Evolutionary conservation across 2,329 filamentous ascomycete species (phyloP), one percentile per base, ranked within the genome.

Genomic region (Diaporthe sp.): DNA sequence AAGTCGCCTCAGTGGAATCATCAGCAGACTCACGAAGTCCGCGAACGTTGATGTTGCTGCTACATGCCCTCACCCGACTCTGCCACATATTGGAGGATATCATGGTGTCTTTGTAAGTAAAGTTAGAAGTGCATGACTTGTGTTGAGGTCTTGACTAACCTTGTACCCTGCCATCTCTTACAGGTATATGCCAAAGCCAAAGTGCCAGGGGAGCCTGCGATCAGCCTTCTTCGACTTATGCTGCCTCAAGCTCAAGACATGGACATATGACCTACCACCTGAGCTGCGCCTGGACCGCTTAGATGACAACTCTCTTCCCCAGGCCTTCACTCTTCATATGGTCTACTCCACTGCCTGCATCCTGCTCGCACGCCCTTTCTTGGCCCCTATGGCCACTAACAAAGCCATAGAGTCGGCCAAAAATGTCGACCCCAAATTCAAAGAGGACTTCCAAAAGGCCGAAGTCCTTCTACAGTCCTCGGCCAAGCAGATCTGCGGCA

Each of bases 41-140:
- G 22, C 35, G 35, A 28, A 19, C 15, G 13, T 19, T 60, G 7
- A 42, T 61, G 19, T 28, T 61, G n/a, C n/a, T 40, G n/a, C 35
- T 40, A 15, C 57, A 61, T 42, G 57, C 57, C 28, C 35, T 42
- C 12, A 42, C 42, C 6, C 35, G 57, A n/a, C n/a, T 61, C 35
- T 40, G 19, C 19, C 35, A 28, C 17, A 61, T 42, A 42, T 10
- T 42, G 7, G 57, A 42, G 15, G n/a, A 61, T 4, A 61, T 42
- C n/a, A 40, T 42, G 57, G 15, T 61, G 1, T 61, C 57, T 10
- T 28, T 61, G 57, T 42, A 38, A 61, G 57, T 61, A 3, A 42
- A 17, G 2, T 2, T 8, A 15, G 4, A 7, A 15, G 10, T 9
- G 0, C 12, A 1, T 1, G 22, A 38, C 13, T 7, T n/a, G 2